A percentile compares a stretch with the other conserved stretches of the same genome.
These are phyloP conservation scores for Chimonanthus salicifolius DNA, from an alignment of 164 flowering plant genomes.

Conservation along the genomic window DNA sequence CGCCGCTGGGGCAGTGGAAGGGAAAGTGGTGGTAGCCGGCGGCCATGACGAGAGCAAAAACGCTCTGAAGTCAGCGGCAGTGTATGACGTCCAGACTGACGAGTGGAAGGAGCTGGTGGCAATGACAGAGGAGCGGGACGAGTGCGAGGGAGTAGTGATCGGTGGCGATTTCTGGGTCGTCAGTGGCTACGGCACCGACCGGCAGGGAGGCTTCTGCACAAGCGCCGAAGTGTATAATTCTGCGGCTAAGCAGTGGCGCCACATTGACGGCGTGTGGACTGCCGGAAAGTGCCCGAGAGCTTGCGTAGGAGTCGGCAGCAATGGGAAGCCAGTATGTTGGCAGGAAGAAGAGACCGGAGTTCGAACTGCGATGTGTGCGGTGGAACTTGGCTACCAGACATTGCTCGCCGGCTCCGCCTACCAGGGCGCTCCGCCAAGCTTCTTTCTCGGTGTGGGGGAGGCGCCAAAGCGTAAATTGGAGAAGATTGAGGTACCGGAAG, in stretches of 20 bases:
- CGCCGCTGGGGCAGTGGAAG: conserved; percentile 32
- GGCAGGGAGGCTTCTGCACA: conserved; percentile 50
- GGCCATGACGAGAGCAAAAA: conserved; percentile 86
- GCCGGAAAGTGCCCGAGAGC: conserved; percentile 47
- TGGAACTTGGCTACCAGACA: conserved; percentile 17
- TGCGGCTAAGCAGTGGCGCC: conserved; percentile 45
- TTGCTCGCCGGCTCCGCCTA: conserved; percentile 35
- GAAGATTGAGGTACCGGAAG: conserved; percentile 23
- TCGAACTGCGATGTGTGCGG: conserved; percentile 31
- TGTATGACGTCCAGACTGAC: conserved; percentile 46
- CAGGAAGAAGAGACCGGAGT: conserved; percentile 28
- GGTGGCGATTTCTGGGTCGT: conserved; percentile 78
- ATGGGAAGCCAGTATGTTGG: conserved; percentile 39
- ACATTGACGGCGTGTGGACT: conserved; percentile 50
- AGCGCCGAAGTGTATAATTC: conserved; percentile 46
- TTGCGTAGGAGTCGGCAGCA: conserved; percentile 34
- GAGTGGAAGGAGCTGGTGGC: conserved; percentile 60
- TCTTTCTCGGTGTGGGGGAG: conserved; percentile 22
- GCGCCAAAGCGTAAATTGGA: conserved; percentile 24
- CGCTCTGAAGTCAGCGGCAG: conserved; percentile 56
- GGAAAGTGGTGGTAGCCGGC: conserved; percentile 55
- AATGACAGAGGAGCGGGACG: conserved; percentile 73
- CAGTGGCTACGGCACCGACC: conserved; percentile 72
- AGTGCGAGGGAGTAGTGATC: conserved; percentile 62
- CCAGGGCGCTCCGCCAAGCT: conserved; percentile 37